A percentile compares a stretch with the other conserved stretches of the same genome.
Evolutionary conservation across 2,329 filamentous ascomycete species (phyloP).

Genomic region (Aspergillus pseudoglaucus): DNA sequence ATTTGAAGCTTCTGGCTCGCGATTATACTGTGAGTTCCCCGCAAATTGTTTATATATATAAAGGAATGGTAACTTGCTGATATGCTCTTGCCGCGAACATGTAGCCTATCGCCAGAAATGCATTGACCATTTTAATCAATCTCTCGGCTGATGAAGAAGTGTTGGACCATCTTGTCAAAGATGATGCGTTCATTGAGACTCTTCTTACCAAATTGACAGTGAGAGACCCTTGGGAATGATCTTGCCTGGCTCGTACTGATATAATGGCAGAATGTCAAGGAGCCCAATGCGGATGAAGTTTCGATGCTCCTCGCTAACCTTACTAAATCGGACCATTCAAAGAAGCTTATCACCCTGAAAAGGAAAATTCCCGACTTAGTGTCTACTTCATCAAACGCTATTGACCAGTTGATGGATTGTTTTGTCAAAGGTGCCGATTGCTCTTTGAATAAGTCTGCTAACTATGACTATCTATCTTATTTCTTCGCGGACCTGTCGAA

Average conservation of each 20-base stretch:
- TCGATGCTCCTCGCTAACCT: slow-evolving; percentile 93
- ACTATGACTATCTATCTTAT: slow-evolving; percentile 91
- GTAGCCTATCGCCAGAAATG: slow-evolving; percentile 86
- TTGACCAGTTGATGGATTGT: slow-evolving; percentile 90
- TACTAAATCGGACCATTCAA: slow-evolving; percentile 69
- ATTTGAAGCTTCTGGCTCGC: slow-evolving; percentile 77
- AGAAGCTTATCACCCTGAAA: slow-evolving; percentile 61
- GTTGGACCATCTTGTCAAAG: slow-evolving; percentile 63
- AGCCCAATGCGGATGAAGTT: slow-evolving; percentile 75
- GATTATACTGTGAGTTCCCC: slow-evolving; percentile 66
- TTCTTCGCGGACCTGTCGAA: slow-evolving; percentile 90
- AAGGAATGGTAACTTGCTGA: background rate
- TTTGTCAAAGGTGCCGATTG: slow-evolving; percentile 89
- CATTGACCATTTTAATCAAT: slow-evolving; percentile 68
- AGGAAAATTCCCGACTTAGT: slow-evolving; percentile 64
- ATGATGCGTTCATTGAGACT: slow-evolving; percentile 73
- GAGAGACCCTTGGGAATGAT: slow-evolving; percentile 46
- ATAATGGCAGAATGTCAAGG: slow-evolving; percentile 44
- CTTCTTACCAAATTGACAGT: slow-evolving; percentile 68
- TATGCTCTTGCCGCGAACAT: slow-evolving; percentile 4
- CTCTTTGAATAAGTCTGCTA: slow-evolving; percentile 72
- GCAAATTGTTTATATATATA: too few species aligned
- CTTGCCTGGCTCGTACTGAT: slow-evolving; percentile 4
- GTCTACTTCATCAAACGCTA: slow-evolving; percentile 62
- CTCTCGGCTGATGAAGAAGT: slow-evolving; percentile 79